phyloP scores from a whole-genome alignment of 306 rosid genomes.

The Coriaria nepalensis region DNA sequence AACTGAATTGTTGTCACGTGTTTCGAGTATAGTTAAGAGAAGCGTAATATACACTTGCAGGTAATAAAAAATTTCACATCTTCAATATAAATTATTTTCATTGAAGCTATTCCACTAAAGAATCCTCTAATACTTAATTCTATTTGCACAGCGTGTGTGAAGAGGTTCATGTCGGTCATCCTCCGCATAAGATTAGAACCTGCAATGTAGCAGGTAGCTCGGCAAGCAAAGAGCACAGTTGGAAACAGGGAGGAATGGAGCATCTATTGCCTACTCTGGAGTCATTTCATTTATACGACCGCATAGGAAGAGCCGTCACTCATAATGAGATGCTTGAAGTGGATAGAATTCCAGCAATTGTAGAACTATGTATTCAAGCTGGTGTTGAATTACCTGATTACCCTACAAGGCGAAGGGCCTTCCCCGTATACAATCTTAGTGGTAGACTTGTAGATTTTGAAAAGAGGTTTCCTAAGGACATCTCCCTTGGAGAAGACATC shows the following conservation, averaged over 20 bases:
- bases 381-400: slow-evolving; percentile 50
- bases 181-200: slow-evolving; percentile 57
- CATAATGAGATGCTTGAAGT: slow-evolving; percentile 53
- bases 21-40: slow-evolving; percentile 33
- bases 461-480: slow-evolving; percentile 38
- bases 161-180: slow-evolving; percentile 58
- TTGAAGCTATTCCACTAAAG: too few relatives aligned
- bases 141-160: slow-evolving; percentile 42
- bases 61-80: slow-evolving; percentile 18
- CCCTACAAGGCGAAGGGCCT: slow-evolving; percentile 53
- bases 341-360: slow-evolving; percentile 55
- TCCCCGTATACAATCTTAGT: slow-evolving; percentile 44
- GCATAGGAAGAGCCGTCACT: slow-evolving; percentile 58
- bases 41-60: slow-evolving; percentile 37
- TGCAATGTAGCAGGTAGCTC: slow-evolving; percentile 48
- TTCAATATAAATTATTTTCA: background rate
- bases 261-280: slow-evolving; percentile 42
- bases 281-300: slow-evolving; percentile 58
- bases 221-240: slow-evolving; percentile 48
- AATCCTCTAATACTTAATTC: too few relatives aligned
- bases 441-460: slow-evolving; percentile 63
- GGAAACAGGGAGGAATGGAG: slow-evolving; percentile 46
- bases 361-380: slow-evolving; percentile 60
- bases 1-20: slow-evolving; percentile 27
- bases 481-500: slow-evolving; percentile 29